Evolutionary conservation across 2,329 filamentous ascomycete species (phyloP), one percentile per base, ranked within the genome.

Genomic region (Stemphylium lycopersici): DNA sequence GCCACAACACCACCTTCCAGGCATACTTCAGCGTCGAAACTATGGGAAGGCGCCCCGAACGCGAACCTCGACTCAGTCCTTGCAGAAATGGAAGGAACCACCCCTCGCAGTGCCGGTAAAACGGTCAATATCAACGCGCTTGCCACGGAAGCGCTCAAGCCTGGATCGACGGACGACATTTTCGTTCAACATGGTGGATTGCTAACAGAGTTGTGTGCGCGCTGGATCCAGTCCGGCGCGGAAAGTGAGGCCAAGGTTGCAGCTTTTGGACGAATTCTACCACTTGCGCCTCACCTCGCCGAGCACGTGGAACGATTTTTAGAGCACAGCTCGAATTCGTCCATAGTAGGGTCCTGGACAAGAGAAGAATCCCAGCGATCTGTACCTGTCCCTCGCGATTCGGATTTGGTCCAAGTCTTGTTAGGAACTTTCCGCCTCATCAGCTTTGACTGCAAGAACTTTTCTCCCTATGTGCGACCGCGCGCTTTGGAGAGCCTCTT

Each of bases 171-270:
- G 67, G 86, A 91, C 69, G 80, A 80, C 52, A 79, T 96, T 70
- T 92, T 95, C 69, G 80, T 84, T 61, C 83, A 89, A 68, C 92
- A 93, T 74, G 87, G 90, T 71, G 79, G 83, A 58, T 78, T 93
- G 36, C 90, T 95, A 67, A 85, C 91, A 65, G 93, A 97, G 75
- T 81, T 96, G 44, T 91, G 89, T 75, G 89, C 91, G 58, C 82
- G 89, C 79, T 96, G 91, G 91, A 80, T 89, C 39, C 79, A 67
- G 73, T 78, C 71, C 66, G 78, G 62, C 53, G 65, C 59, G 33
- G 56, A 67, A 36, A 73, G 71, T 31, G 68, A 65, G 55, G 71
- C 63, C 6, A 73, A 72, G 63, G 82, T 93, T 59, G 83, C 87
- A 51, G 88, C 90, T 29, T 90, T 96, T 77, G 89, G 90, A 56